A percentile compares a stretch with the other conserved stretches of the same genome.
Evolutionary conservation across 73 alveolate genomes (phyloP).

Genomic region (Effrenium voratum): DNA sequence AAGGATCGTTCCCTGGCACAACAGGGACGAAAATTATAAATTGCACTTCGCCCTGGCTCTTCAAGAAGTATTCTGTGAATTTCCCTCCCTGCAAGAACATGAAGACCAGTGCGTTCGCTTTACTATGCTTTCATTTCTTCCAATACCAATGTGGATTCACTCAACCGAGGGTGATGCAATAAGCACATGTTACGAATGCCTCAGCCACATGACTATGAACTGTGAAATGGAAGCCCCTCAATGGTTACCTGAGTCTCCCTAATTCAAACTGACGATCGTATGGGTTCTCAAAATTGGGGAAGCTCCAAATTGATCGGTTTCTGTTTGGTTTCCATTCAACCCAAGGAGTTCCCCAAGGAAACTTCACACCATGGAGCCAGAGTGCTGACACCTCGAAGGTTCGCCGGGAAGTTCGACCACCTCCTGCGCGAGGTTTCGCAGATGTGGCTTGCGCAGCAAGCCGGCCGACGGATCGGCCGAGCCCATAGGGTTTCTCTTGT

Average conservation of each 20-base stretch:
- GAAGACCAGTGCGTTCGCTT: not conserved
- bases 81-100: too few species aligned
- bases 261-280: too few species aligned
- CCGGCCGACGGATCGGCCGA: too few species aligned
- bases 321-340: not conserved
- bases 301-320: too few species aligned
- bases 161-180: not conserved
- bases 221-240: not conserved
- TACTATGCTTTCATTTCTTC: not conserved
- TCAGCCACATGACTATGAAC: not conserved
- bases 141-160: not conserved
- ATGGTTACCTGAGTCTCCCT: not conserved
- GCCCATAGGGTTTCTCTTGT: not conserved
- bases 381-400: not conserved
- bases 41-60: too few species aligned
- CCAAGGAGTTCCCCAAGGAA: not conserved
- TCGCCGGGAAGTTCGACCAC: slow-evolving; percentile 48
- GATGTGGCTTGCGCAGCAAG: not conserved
- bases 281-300: too few species aligned
- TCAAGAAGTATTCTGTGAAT: too few species aligned
- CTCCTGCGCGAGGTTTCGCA: slow-evolving; percentile 64
- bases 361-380: not conserved
- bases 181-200: not conserved
- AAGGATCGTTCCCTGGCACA: not conserved
- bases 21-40: too few species aligned